These are phyloP conservation scores for Logfia minima DNA, from an alignment of 129 eudicot species.

Conservation along the genomic window DNA sequence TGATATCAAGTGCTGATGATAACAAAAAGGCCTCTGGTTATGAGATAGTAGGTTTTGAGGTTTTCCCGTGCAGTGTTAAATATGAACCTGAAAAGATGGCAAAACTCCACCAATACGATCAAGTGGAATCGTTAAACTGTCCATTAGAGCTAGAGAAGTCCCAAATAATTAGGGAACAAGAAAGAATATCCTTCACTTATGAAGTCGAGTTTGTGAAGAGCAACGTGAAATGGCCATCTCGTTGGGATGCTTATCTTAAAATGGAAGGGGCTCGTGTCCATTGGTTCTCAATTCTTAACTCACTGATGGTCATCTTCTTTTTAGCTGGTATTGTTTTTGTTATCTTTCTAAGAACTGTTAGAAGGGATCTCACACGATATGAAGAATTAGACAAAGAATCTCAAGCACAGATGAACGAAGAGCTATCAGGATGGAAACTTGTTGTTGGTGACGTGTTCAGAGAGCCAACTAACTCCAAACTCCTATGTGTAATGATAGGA, in stretches of 20 bases:
- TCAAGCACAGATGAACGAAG: constrained; percentile 75
- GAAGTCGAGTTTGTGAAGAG: constrained; percentile 71
- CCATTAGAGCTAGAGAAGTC: constrained; percentile 53
- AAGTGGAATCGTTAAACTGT: constrained; percentile 41
- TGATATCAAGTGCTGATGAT: constrained; percentile 62
- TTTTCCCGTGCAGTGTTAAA: constrained; percentile 60
- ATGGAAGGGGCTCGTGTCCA: constrained; percentile 79
- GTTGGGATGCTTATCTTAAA: constrained; percentile 75
- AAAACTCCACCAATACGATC: constrained; percentile 57
- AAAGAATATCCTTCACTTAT: constrained; percentile 55
- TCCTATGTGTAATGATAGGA: constrained; percentile 62
- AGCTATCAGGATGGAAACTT: constrained; percentile 75
- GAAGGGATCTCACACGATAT: constrained; percentile 63
- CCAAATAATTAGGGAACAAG: constrained; percentile 65
- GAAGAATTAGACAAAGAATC: constrained; percentile 76
- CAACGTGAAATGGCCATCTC: constrained; percentile 62
- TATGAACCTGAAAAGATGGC: constrained; percentile 61
- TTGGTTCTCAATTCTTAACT: constrained; percentile 69
- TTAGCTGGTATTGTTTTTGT: constrained; percentile 72
- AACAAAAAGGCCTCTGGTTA: constrained; percentile 66
- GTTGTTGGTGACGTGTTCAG: constrained; percentile 73
- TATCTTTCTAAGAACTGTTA: constrained; percentile 59
- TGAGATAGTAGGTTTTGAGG: constrained; percentile 84
- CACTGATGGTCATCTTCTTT: constrained; percentile 64
- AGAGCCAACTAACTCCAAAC: constrained; percentile 56